Base-by-base conservation (phyloP, 2,329 filamentous ascomycete species). In the Fusarium sp. region DNA sequence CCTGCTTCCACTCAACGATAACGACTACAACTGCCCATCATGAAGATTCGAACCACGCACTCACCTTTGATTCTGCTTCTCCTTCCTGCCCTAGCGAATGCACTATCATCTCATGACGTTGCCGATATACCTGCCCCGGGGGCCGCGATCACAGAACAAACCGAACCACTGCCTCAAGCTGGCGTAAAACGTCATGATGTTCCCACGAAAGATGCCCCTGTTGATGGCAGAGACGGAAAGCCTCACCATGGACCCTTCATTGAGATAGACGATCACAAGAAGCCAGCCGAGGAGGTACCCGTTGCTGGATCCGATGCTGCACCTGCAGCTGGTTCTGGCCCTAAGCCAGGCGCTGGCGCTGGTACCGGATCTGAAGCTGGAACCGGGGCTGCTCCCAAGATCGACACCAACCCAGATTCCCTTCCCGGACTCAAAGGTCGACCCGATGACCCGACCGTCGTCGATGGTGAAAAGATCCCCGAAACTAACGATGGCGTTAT, bases 211-310 rank as follows among this genome's bases (percentile, higher is more conserved):
- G 91, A 96, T 82, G 93, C 92, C 57, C 95, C 95, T 0, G 91
- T 98, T 21, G 96, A 98, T 78, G 94, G 94, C 44, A 91, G 92
- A 74, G 96, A 98, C 81, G 96, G 96, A 47, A 96, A 94, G 82
- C 96, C 96, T 46, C 95, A 98, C 77, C 89, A 91, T 21, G 96
- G 96, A 3, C 96, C 96, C 8, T 91, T 89, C 76, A 89, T 94
- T 59, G 89, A 90, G 66, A 86, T 84, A 18, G 86, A 84, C 11
- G 68, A 76, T 8, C 63, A 56, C 35, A 72, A 66, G 54, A 55
- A 53, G 33, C 29, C 23, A 74, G 77, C 48, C 78, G 80, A 56
- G 24, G 38, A 52, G 9, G 31, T 54, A 16, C 29, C 62, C 44
- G 61, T 41, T 21, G 24, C 28, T 20, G 49, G 41, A 29, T 37